Percentiles rank a stretch among this genome's conserved stretches.
Conservation (phyloP, 2,329 filamentous ascomycete species). For the Cadophora luteo-olivacea region DNA sequence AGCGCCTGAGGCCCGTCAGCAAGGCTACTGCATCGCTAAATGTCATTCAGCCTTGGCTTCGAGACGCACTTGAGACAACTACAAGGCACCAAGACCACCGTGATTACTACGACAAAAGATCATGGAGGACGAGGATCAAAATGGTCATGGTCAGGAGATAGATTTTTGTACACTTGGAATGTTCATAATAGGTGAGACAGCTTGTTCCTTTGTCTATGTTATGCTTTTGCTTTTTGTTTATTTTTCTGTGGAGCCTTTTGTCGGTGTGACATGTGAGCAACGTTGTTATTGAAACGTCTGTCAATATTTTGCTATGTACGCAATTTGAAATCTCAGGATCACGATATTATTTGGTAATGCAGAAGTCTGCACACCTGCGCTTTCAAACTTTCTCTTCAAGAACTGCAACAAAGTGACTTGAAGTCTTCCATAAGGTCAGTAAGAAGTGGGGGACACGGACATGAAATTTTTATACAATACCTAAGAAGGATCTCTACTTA, state of each 20-base stretch:
- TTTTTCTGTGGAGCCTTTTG: slow-evolving; percentile 4
- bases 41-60: slow-evolving; percentile 26
- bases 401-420: too few relatives aligned
- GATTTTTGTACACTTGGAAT: slow-evolving; percentile 76
- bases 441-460: background rate
- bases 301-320: background rate
- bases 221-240: slow-evolving; percentile 17
- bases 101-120: slow-evolving; percentile 34
- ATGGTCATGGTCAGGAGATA: slow-evolving; percentile 50
- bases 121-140: slow-evolving; percentile 36
- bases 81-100: slow-evolving; percentile 8
- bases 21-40: slow-evolving; percentile 5
- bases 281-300: background rate
- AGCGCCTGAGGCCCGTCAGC: background rate
- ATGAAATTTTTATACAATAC: background rate
- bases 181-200: slow-evolving; percentile 71
- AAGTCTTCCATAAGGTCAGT: background rate
- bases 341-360: background rate
- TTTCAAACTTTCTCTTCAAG: too few relatives aligned
- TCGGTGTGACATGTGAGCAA: background rate
- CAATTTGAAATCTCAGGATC: too few relatives aligned
- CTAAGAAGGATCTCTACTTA: background rate
- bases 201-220: slow-evolving; percentile 13
- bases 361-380: background rate
- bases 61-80: slow-evolving; percentile 26